A percentile compares a stretch with the other conserved stretches of the same genome.
These are phyloP conservation scores for Cryptococcus neoformans DNA, from an alignment of 1,284 basidiomycete genomes.

Conservation along the genomic window DNA sequence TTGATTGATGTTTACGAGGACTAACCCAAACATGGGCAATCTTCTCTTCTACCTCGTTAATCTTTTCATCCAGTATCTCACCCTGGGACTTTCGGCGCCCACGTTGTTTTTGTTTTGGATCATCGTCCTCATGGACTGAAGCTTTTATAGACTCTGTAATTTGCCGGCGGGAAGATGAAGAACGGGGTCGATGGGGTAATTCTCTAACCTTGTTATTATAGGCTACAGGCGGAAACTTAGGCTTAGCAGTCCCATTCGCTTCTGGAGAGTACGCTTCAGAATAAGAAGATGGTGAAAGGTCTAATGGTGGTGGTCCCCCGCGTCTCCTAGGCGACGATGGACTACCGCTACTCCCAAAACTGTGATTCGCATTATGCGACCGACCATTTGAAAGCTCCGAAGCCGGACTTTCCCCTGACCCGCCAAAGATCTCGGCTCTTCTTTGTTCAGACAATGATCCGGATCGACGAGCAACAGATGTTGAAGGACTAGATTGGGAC, in stretches of 20 bases:
- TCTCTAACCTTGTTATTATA: too few relatives aligned
- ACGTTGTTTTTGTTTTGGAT: background rate
- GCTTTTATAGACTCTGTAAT: background rate
- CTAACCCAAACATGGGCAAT: constrained; percentile 4
- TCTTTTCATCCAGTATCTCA: constrained; percentile 28
- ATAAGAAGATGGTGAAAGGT: background rate
- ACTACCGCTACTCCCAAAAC: background rate
- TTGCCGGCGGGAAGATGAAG: background rate
- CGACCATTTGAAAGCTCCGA: constrained; percentile 3
- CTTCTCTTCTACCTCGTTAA: constrained; percentile 36
- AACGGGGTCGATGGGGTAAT: background rate
- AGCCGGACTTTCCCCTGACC: background rate
- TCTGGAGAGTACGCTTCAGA: background rate
- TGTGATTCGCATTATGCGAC: background rate
- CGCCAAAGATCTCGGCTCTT: background rate
- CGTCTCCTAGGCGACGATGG: background rate
- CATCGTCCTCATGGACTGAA: background rate
- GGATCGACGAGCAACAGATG: constrained; percentile 5
- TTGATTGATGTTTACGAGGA: too few relatives aligned
- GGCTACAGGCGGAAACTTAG: too few relatives aligned
- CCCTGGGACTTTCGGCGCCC: constrained; percentile 5
- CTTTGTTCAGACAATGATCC: background rate
- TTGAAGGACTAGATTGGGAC: constrained; percentile 15
- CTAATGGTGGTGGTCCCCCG: background rate
- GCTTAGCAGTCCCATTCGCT: too few relatives aligned